Base-by-base conservation (phyloP, 2,329 filamentous ascomycete genomes). In the Sphaceloma murrayae region DNA sequence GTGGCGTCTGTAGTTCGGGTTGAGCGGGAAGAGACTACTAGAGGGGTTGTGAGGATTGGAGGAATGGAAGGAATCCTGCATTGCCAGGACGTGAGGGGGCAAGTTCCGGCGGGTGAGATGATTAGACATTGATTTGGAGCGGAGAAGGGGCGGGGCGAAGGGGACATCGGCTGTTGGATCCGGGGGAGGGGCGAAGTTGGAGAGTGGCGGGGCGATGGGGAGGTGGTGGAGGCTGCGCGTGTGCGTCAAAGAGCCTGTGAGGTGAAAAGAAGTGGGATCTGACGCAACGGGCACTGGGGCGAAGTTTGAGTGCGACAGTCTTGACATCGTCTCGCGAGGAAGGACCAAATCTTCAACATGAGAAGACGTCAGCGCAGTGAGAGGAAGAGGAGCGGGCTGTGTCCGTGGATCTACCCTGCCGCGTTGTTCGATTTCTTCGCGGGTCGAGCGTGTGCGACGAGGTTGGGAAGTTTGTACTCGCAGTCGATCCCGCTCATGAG, bases 11-110 rank as follows among this genome's bases (percentile, higher is more conserved):
- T 45, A 21, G 46, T 48, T 11, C 51, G 54, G 13, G 19, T 33
- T 30, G 3, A 54, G 47, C 8, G 56, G 53, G 46, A 60, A 58
- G n/a, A 58, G 48, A 4, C 57, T 54, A 4, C 53, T 42, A 3
- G 54, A 52, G 26, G 53, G 50, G 22, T 47, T 17, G n/a, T 50
- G 40, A 2, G 42, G 43, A 13, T 47, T 45, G 8, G 48, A 45
- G 14, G 31, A 34, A 11, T 47, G 48, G 27, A 47, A 42, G 4
- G 39, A 32, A 44, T 45, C 42, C 29, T 51, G 49, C 22, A 47
- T 45, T 5, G 40, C 45, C 16, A 36, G 32, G 3, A 50, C 43
- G 19, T 50, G 48, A 2, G 49, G 36, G 2, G 17, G 33, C 22
- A n/a, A 34, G 45, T n/a, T 42, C 31, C 19, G 47, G 22, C 18